Percentiles rank a stretch among this genome's conserved stretches.
Conservation (phyloP, 495 filamentous ascomycete species). For the Penicillium manginii region DNA sequence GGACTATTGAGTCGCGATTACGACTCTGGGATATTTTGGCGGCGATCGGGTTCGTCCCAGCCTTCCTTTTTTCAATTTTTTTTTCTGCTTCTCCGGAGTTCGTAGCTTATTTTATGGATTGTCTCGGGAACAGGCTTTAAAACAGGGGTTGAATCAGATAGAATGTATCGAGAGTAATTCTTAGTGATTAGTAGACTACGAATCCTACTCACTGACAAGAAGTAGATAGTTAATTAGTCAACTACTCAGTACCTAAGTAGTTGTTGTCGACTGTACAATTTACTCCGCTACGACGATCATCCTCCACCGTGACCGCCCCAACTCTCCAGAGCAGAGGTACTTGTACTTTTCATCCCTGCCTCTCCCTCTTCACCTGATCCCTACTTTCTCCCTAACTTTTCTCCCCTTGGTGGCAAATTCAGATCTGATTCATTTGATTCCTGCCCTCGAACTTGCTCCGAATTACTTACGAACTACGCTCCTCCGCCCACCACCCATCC, state of each 20-base stretch:
- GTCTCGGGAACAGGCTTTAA: slow-evolving; percentile 3
- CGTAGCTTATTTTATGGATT: neutral
- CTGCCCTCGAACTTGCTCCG: neutral
- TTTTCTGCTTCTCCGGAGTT: slow-evolving; percentile 10
- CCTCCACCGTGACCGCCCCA: neutral
- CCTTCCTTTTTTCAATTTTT: slow-evolving; percentile 14
- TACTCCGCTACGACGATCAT: neutral
- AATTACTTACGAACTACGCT: neutral
- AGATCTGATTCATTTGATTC: neutral
- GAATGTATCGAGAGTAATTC: neutral
- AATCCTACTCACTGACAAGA: too few relatives aligned
- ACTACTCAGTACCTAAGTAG: too few relatives aligned
- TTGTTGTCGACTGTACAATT: too few relatives aligned
- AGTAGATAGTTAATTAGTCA: too few relatives aligned
- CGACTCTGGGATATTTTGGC: neutral
- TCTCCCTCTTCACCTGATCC: slow-evolving; percentile 23
- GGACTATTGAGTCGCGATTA: neutral
- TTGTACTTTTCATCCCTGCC: slow-evolving; percentile 22
- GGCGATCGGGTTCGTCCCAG: slow-evolving; percentile 21
- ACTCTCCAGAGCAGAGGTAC: slow-evolving; percentile 5
- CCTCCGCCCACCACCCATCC: slow-evolving; percentile 8
- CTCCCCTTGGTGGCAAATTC: slow-evolving; percentile 7
- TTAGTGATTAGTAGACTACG: neutral
- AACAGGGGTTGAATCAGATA: neutral
- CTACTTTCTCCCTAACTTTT: slow-evolving; percentile 13